These are phyloP conservation scores for Cymbopogon citratus DNA, from an alignment of 176 grass and related monocot genomes.

Conservation along the genomic window DNA sequence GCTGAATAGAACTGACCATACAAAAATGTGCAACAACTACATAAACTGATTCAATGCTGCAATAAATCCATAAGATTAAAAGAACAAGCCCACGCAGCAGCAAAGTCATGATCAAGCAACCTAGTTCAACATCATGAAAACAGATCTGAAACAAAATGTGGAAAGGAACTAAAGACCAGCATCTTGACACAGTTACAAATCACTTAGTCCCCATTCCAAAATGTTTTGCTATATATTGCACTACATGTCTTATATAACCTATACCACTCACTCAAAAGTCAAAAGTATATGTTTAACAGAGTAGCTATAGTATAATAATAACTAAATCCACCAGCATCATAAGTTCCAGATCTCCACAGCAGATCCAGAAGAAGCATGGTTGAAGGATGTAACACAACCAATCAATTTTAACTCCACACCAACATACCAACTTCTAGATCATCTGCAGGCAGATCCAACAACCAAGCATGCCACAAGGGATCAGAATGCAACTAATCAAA, in stretches of 20 bases:
- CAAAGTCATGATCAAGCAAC: not conserved
- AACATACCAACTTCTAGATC: not conserved
- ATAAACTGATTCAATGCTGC: not conserved
- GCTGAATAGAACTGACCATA: not conserved
- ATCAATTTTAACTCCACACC: not conserved
- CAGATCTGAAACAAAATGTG: not conserved
- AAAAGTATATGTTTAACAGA: not conserved
- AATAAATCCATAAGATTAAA: not conserved
- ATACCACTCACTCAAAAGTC: not conserved
- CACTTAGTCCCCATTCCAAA: not conserved
- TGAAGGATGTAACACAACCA: not conserved
- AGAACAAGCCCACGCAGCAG: not conserved
- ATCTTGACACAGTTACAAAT: not conserved
- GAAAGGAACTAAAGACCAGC: not conserved
- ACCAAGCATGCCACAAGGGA: not conserved
- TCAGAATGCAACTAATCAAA: not conserved
- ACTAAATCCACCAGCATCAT: not conserved
- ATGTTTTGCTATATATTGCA: not conserved
- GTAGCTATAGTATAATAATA: not conserved
- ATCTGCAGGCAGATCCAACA: not conserved
- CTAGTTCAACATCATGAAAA: not conserved
- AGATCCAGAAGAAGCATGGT: not conserved
- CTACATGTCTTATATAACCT: not conserved
- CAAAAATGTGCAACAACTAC: not conserved
- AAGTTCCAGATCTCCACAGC: not conserved